Conservation (phyloP, 2,329 filamentous ascomycete genomes). For the Alternaria solani region DNA sequence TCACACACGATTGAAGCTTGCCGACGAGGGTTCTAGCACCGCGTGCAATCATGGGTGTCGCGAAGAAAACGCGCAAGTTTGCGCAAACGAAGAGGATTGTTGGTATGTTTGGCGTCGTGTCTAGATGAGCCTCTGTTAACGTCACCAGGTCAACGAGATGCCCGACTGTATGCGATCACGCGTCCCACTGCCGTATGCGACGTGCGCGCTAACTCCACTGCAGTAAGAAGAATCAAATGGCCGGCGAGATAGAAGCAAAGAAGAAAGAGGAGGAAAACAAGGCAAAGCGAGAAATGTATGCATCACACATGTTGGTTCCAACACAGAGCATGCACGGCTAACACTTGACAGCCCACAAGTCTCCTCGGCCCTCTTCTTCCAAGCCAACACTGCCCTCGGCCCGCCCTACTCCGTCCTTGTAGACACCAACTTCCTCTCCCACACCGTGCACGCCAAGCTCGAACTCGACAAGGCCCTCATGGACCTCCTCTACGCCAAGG, state of each 20-base stretch:
- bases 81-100: constrained; percentile 83
- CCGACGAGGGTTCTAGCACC: constrained; percentile 5
- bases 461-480: constrained; percentile 88
- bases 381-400: constrained; percentile 78
- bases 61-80: constrained; percentile 93
- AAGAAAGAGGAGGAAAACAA: constrained; percentile 66
- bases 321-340: constrained; percentile 6
- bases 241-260: constrained; percentile 66
- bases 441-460: constrained; percentile 90
- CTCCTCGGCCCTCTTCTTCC: constrained; percentile 65
- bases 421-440: constrained; percentile 55
- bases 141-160: constrained; percentile 68
- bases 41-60: constrained; percentile 74
- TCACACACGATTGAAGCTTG: neutral
- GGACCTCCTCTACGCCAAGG: constrained; percentile 93
- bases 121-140: constrained; percentile 12
- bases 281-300: constrained; percentile 75
- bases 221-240: constrained; percentile 77
- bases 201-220: neutral
- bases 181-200: neutral
- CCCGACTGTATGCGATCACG: constrained; percentile 62
- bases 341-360: constrained; percentile 69
- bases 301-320: constrained; percentile 19
- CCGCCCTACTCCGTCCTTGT: constrained; percentile 79
- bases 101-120: constrained; percentile 52